A percentile compares a stretch with the other conserved stretches of the same genome.
These are phyloP conservation scores for Trichomonas tenax DNA, from an alignment of 208 protist genomes.

Conservation along the genomic window DNA sequence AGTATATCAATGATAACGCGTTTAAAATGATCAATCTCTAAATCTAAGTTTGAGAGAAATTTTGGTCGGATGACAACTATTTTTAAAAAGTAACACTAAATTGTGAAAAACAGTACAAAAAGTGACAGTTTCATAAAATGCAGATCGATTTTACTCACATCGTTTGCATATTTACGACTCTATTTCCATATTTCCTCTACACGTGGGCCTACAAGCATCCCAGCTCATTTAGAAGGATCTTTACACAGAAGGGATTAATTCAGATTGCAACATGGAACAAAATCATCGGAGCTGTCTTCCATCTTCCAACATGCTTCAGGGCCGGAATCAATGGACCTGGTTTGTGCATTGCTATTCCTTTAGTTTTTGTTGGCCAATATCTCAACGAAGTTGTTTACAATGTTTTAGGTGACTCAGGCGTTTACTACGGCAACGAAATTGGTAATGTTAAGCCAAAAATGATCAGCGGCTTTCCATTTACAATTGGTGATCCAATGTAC, in stretches of 20 bases:
- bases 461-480: neutral
- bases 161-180: neutral
- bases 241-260: neutral
- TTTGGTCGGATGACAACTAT: too few species aligned
- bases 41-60: too few species aligned
- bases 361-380: neutral
- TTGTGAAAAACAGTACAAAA: too few species aligned
- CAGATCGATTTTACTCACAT: too few species aligned
- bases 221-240: neutral
- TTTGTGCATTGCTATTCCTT: neutral
- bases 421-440: neutral
- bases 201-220: neutral
- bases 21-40: too few species aligned
- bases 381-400: slow-evolving; percentile 19
- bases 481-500: neutral
- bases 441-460: neutral
- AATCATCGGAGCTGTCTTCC: neutral
- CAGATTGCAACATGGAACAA: neutral
- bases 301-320: neutral
- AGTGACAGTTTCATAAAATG: too few species aligned
- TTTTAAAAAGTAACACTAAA: too few species aligned
- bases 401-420: neutral
- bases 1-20: too few species aligned
- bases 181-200: neutral
- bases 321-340: neutral